These are phyloP conservation scores for Eurotiales sp. DNA, from an alignment of 2,329 filamentous ascomycete genomes.

Conservation along the genomic window DNA sequence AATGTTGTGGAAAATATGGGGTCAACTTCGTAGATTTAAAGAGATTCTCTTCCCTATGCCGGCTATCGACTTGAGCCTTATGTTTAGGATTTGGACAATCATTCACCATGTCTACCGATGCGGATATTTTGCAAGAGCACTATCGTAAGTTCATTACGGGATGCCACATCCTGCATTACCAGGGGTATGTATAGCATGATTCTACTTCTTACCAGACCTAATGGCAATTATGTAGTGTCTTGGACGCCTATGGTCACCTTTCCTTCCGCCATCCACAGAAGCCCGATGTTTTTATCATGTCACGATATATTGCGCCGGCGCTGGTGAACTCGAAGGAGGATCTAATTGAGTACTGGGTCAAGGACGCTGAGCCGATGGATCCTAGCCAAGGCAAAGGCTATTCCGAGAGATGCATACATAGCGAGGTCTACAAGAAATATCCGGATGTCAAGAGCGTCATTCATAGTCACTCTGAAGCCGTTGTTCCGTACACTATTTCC, in stretches of 20 bases:
- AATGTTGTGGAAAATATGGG: too few species aligned
- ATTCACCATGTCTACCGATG: too few species aligned
- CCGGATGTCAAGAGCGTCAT: slow-evolving; percentile 38
- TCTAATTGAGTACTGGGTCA: slow-evolving; percentile 46
- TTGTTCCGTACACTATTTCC: slow-evolving; percentile 41
- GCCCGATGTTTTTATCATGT: slow-evolving; percentile 47
- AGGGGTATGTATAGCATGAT: too few species aligned
- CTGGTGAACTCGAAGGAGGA: slow-evolving; percentile 43
- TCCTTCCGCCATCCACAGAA: slow-evolving; percentile 50
- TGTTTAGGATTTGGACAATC: too few species aligned
- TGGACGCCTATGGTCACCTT: slow-evolving; percentile 56
- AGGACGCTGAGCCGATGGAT: slow-evolving; percentile 41
- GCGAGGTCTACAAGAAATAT: slow-evolving; percentile 45
- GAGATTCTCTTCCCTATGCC: too few species aligned
- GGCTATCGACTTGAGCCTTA: too few species aligned
- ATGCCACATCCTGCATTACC: too few species aligned
- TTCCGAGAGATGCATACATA: slow-evolving; percentile 46
- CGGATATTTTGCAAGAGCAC: too few species aligned
- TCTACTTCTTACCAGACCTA: too few species aligned
- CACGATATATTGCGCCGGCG: slow-evolving; percentile 46
- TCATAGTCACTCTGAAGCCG: slow-evolving; percentile 44
- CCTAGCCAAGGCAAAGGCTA: slow-evolving; percentile 38
- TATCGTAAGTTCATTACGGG: too few species aligned
- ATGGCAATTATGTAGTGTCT: too few species aligned
- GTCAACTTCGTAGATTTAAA: too few species aligned